Evolutionary conservation across 1,284 basidiomycete genomes (phyloP).

Genomic region (Cystobasidium slooffiae): DNA sequence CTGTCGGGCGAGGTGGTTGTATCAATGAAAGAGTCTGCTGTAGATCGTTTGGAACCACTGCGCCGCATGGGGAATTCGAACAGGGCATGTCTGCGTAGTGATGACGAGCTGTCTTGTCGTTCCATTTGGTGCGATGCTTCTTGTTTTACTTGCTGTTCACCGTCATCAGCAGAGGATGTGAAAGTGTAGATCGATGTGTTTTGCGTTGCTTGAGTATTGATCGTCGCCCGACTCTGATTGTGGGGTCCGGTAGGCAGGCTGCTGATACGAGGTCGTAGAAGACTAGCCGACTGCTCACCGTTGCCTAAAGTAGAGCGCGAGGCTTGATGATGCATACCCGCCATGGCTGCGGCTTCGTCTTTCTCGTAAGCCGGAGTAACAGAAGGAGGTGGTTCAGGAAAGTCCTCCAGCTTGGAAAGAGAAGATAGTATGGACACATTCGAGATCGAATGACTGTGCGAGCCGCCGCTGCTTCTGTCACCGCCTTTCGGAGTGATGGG

Average conservation of each 20-base stretch:
- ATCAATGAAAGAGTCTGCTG: constrained; percentile 31
- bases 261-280: not conserved
- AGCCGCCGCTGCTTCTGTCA: constrained; percentile 34
- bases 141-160: not conserved
- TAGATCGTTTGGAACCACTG: not conserved
- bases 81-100: not conserved
- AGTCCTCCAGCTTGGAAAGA: constrained; percentile 21
- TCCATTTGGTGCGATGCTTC: not conserved
- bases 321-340: not conserved
- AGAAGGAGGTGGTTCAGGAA: constrained; percentile 36
- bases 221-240: constrained; percentile 25
- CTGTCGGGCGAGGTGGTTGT: constrained; percentile 31
- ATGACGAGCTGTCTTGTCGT: not conserved
- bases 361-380: constrained; percentile 19
- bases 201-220: constrained; percentile 16
- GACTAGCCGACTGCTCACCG: not conserved
- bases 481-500: constrained; percentile 9
- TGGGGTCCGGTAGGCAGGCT: constrained; percentile 5
- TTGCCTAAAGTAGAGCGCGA: not conserved
- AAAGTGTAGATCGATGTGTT: constrained; percentile 36
- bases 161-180: constrained; percentile 10
- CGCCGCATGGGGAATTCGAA: constrained; percentile 24
- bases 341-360: constrained; percentile 16
- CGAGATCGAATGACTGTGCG: constrained; percentile 32
- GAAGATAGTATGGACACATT: constrained; percentile 31